Evolutionary conservation across 768 basidiomycete genomes (phyloP), one percentile per base, ranked within the genome.

Genomic region (Phylloporus arenicola): DNA sequence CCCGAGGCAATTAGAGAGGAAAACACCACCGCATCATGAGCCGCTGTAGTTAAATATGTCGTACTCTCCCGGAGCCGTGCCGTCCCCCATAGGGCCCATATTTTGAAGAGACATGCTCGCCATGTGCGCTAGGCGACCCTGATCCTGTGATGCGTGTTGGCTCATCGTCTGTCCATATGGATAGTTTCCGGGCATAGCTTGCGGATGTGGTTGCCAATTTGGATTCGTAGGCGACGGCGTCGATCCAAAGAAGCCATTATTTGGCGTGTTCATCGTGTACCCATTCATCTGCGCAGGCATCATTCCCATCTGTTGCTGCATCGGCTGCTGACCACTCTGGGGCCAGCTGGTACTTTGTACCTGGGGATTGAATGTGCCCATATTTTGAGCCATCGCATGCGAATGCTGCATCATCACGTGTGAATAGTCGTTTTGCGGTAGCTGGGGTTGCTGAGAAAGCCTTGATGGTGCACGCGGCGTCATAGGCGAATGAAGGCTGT

Each of bases 41-140:
- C 71, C 70, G 57, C 68, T 72, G 78, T 82, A 84, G 61, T 78
- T 80, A 64, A 82, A 80, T 54, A 81, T 67, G 54, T 82, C 81
- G 57, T 79, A 77, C 48, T 83, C 82, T 58, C 62, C 71, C 46
- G 61, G 51, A 49, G 52, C 47, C 42, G 68, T 64, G 59, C 70
- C 71, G 59, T 79, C 79, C 58, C 62, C 62, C 48, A 69, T 64
- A 50, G 72, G 70, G 48, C 62, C 68, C 54, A 72, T 71, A 59
- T 73, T 71, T 66, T 72, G 73, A 13, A 64, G 72, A 53, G 80
- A 74, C 39, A 81, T 82, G 41, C 66, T 70, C 30, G 76, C 73
- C 75, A 81, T 72, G 56, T 78, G 74, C 43, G 73, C 67, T 48
- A 74, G 68, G 39, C 75, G 66, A 49, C 59, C 49, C 45, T 67